Conservation (phyloP, 169 alveolate species). For the Plasmodium malariae region DNA sequence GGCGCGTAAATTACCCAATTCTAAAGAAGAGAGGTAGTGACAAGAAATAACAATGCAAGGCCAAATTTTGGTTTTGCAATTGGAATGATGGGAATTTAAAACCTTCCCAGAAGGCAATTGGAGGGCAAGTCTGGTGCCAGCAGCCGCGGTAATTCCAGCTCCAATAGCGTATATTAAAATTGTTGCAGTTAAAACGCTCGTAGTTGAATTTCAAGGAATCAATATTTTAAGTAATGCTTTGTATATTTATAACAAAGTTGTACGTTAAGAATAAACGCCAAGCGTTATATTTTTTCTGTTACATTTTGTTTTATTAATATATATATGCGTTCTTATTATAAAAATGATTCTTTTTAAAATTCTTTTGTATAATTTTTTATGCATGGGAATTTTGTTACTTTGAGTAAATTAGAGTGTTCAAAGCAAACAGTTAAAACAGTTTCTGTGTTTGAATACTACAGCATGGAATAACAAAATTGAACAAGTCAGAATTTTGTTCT, state of each 20-base stretch:
- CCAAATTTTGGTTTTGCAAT: conserved; percentile 87
- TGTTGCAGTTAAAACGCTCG: conserved; percentile 94
- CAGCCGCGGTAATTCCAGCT: conserved; percentile 96
- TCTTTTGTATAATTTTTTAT: not conserved
- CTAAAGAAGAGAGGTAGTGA: conserved; percentile 96
- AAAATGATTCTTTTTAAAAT: conserved; percentile 31
- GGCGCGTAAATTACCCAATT: conserved; percentile 96
- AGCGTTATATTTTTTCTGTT: no score
- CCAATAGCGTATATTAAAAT: conserved; percentile 94
- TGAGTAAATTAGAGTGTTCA: conserved; percentile 93
- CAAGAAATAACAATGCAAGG: conserved; percentile 93
- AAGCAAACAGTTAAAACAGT: conserved; percentile 88
- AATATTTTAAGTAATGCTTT: conserved; percentile 10
- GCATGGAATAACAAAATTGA: conserved; percentile 88
- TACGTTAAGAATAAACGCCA: no score
- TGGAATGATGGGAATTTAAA: conserved; percentile 93
- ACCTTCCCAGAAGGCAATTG: conserved; percentile 85
- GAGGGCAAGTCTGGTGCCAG: conserved; percentile 97
- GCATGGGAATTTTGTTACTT: conserved; percentile 76
- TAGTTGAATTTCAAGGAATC: conserved; percentile 84
- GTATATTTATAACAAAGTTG: no score
- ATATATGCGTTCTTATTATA: no score
- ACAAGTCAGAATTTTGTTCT: conserved; percentile 69
- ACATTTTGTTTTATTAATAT: no score
- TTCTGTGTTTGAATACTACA: conserved; percentile 84